Conservation (phyloP, 2,329 filamentous ascomycete genomes). For the Ustulina deusta region DNA sequence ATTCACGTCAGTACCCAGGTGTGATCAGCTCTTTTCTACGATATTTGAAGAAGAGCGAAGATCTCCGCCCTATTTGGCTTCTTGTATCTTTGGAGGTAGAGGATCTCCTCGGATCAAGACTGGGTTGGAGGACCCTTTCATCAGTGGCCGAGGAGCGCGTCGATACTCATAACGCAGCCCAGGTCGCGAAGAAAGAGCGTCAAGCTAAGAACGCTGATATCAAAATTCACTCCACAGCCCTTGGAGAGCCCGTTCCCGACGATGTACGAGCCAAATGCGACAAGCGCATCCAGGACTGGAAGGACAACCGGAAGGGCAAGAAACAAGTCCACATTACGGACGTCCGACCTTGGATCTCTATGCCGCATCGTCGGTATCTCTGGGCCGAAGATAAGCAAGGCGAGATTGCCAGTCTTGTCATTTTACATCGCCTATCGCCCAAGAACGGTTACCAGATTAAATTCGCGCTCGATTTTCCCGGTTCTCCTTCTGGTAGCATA, state of each 20-base stretch:
- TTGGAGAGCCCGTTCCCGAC: conserved; percentile 72
- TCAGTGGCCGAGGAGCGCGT: conserved; percentile 91
- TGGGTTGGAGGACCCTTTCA: conserved; percentile 89
- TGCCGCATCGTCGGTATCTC: conserved; percentile 86
- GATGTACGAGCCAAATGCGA: conserved; percentile 78
- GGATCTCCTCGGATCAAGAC: conserved; percentile 80
- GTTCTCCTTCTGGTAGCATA: conserved; percentile 86
- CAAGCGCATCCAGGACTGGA: conserved; percentile 81
- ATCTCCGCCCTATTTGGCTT: conserved; percentile 87
- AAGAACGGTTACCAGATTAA: conserved; percentile 93
- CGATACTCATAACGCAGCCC: conserved; percentile 74
- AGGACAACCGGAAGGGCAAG: conserved; percentile 80
- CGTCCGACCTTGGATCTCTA: conserved; percentile 88
- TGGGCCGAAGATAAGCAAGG: conserved; percentile 80
- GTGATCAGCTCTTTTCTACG: conserved; percentile 81
- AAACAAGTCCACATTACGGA: conserved; percentile 90
- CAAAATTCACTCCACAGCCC: conserved; percentile 78
- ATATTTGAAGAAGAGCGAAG: conserved; percentile 75
- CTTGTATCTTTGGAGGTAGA: conserved; percentile 84
- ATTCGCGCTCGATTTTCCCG: conserved; percentile 94
- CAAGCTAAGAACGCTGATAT: conserved; percentile 72
- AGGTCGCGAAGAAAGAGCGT: conserved; percentile 80
- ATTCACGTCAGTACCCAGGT: conserved; percentile 78
- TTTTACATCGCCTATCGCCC: conserved; percentile 83
- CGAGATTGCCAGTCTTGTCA: conserved; percentile 80